Evolutionary conservation across 352 stramenopile species (phyloP).

Genomic region (Globisporangium radiosum): DNA sequence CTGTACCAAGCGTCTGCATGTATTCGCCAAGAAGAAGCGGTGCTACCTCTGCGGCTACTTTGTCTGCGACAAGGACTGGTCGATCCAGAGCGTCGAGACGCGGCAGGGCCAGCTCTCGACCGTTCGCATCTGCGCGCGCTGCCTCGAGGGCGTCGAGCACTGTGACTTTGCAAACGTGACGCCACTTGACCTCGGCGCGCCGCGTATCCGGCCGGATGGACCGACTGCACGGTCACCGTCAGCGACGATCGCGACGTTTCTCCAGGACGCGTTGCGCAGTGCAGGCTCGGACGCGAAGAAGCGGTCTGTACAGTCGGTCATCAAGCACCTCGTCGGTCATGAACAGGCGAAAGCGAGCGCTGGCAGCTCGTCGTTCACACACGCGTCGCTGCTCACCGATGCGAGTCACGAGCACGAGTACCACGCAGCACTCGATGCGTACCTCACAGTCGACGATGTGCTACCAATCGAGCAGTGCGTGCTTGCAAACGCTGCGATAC

Average conservation of each 20-base stretch:
- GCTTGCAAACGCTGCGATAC: constrained; percentile 38
- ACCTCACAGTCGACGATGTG: constrained; percentile 5
- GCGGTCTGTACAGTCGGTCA: constrained; percentile 46
- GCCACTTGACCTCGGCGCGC: constrained; percentile 18
- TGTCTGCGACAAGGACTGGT: constrained; percentile 33
- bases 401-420: constrained; percentile 10
- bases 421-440: constrained; percentile 9
- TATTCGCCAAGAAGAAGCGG: constrained; percentile 26
- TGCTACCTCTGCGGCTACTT: constrained; percentile 32
- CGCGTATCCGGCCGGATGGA: constrained; percentile 13
- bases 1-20: constrained; percentile 39
- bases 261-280: constrained; percentile 16
- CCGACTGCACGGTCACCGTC: constrained; percentile 1
- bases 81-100: constrained; percentile 24
- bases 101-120: constrained; percentile 24
- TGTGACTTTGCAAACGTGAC: constrained; percentile 43
- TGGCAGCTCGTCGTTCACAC: constrained; percentile 3
- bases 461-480: constrained; percentile 27
- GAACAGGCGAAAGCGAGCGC: constrained; percentile 17
- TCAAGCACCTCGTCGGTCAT: constrained; percentile 49
- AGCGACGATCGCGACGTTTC: constrained; percentile 10
- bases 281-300: constrained; percentile 19
- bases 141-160: constrained; percentile 44
- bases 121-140: constrained; percentile 39
- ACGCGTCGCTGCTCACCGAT: constrained; percentile 1